These are phyloP conservation scores for Dalbergia cultrata DNA, from an alignment of 306 rosid species.

Conservation along the genomic window DNA sequence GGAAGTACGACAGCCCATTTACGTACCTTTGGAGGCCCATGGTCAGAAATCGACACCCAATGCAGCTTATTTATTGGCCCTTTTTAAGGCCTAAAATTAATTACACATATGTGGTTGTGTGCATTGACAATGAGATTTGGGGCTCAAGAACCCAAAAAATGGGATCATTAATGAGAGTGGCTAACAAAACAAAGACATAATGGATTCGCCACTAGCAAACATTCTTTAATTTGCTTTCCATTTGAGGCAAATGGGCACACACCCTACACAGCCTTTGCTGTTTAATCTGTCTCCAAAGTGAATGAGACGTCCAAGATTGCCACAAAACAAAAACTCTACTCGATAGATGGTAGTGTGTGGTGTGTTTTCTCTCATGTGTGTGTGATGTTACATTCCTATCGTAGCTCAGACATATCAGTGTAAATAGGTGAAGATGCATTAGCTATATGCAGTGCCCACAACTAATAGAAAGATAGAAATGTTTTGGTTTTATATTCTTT, in stretches of 20 bases:
- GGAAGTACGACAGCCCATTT: slow-evolving; percentile 42
- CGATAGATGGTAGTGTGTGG: neutral
- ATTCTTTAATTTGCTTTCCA: slow-evolving; percentile 59
- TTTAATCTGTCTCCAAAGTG: slow-evolving; percentile 12
- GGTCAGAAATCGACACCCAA: slow-evolving; percentile 30
- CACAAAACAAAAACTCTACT: slow-evolving; percentile 11
- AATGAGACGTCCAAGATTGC: slow-evolving; percentile 49
- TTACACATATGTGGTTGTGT: slow-evolving; percentile 43
- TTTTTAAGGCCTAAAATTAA: slow-evolving; percentile 36
- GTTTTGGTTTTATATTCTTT: slow-evolving; percentile 56
- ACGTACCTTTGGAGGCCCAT: slow-evolving; percentile 17
- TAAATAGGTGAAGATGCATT: slow-evolving; percentile 31
- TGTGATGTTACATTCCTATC: slow-evolving; percentile 55
- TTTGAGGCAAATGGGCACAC: slow-evolving; percentile 38
- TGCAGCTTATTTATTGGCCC: slow-evolving; percentile 36
- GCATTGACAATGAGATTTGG: slow-evolving; percentile 45
- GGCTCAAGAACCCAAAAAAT: slow-evolving; percentile 70
- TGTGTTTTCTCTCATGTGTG: neutral
- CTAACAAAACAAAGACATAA: slow-evolving; percentile 36
- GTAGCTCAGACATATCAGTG: slow-evolving; percentile 17
- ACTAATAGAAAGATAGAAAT: slow-evolving; percentile 24
- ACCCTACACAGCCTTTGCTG: neutral
- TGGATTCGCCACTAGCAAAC: slow-evolving; percentile 50
- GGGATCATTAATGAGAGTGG: slow-evolving; percentile 60
- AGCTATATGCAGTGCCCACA: slow-evolving; percentile 48